Evolutionary conservation across 495 filamentous ascomycete species (phyloP).

Genomic region (Clavariopsis aquatica): DNA sequence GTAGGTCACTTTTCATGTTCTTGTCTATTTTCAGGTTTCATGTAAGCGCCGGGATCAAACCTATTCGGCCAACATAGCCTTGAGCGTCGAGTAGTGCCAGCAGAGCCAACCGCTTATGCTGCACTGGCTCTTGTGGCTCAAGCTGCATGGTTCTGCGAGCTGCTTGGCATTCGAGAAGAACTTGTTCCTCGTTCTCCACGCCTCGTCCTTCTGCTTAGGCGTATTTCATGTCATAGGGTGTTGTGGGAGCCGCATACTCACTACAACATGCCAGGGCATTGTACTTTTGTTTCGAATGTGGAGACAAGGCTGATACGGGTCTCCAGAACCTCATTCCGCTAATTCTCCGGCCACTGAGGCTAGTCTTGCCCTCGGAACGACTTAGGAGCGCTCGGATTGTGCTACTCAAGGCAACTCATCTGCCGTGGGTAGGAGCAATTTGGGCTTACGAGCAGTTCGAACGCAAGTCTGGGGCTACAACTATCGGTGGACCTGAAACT

Average conservation of each 20-base stretch:
- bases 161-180: background rate
- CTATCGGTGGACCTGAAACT: slow-evolving; percentile 40
- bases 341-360: slow-evolving; percentile 77
- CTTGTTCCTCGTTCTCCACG: background rate
- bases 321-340: slow-evolving; percentile 79
- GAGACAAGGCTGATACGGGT: slow-evolving; percentile 39
- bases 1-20: slow-evolving; percentile 37
- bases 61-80: slow-evolving; percentile 30
- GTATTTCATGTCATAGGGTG: background rate
- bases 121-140: background rate
- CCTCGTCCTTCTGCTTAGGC: background rate
- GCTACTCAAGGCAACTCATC: slow-evolving; percentile 71
- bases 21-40: slow-evolving; percentile 26
- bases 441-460: slow-evolving; percentile 57
- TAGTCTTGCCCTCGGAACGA: slow-evolving; percentile 70
- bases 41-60: slow-evolving; percentile 30
- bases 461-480: slow-evolving; percentile 10
- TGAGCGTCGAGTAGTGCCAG: background rate
- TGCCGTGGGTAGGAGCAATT: slow-evolving; percentile 64
- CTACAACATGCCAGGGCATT: background rate
- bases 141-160: background rate
- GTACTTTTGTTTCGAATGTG: background rate
- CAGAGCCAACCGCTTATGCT: slow-evolving; percentile 10
- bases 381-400: slow-evolving; percentile 74
- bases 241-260: background rate